phyloP scores from a whole-genome alignment of 192 early-diverging fungal genomes.

The Cladochytrium replicatum region DNA sequence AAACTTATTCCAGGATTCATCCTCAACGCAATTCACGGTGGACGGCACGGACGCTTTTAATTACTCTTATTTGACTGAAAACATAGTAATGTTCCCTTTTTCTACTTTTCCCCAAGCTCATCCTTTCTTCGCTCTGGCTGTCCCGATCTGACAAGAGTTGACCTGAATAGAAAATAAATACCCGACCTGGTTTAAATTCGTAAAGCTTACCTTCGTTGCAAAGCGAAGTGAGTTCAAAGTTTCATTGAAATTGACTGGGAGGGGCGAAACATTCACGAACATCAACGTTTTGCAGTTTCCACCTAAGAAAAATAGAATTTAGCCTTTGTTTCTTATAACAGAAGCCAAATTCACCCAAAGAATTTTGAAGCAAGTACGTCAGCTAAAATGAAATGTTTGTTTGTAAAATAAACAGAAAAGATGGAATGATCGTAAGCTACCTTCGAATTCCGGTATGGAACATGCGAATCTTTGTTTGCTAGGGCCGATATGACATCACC shows the following conservation, averaged over 20 bases:
- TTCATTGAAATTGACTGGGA: conserved; percentile 64
- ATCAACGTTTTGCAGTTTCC: conserved; percentile 96
- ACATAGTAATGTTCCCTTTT: no score
- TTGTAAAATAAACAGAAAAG: no score
- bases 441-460: conserved; percentile 94
- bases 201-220: conserved; percentile 76
- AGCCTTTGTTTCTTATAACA: no score
- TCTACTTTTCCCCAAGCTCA: no score
- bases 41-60: no score
- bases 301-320: no score
- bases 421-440: conserved; percentile 45
- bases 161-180: conserved; percentile 38
- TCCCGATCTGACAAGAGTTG: conserved; percentile 81
- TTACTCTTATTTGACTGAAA: no score
- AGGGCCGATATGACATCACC: conserved; percentile 87
- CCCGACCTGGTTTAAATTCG: background rate
- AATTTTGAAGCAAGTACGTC: conserved; percentile 62
- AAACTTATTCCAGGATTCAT: no score
- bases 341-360: no score
- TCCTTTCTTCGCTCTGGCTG: no score
- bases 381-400: conserved; percentile 28
- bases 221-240: conserved; percentile 86
- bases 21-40: no score
- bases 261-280: conserved; percentile 94
- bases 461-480: conserved; percentile 63